Percentiles rank a stretch among this genome's conserved stretches.
These are phyloP conservation scores for Kodamaea sp. DNA, from an alignment of 1,139 yeast species.

Conservation along the genomic window DNA sequence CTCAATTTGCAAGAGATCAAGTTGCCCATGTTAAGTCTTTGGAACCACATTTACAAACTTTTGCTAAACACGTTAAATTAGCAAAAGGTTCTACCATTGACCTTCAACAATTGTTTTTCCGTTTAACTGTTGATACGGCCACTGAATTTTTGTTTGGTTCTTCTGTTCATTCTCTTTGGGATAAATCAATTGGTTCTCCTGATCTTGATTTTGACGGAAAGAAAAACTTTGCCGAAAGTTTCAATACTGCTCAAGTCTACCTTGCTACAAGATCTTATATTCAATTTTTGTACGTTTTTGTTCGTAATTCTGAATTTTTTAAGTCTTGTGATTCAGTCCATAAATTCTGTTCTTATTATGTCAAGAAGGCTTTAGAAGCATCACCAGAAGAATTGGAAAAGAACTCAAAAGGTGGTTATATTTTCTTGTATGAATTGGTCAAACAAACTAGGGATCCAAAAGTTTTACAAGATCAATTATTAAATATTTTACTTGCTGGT, in stretches of 20 bases:
- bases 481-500: constrained; percentile 53
- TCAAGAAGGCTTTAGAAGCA: constrained; percentile 17
- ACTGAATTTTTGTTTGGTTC: constrained; percentile 60
- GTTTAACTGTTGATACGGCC: constrained; percentile 54
- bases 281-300: constrained; percentile 33
- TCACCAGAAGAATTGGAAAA: constrained; percentile 31
- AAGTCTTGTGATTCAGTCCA: constrained; percentile 29
- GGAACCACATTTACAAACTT: constrained; percentile 22
- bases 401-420: constrained; percentile 37
- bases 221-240: constrained; percentile 39
- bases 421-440: constrained; percentile 49
- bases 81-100: constrained; percentile 30
- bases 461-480: constrained; percentile 49
- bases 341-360: constrained; percentile 28
- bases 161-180: constrained; percentile 40
- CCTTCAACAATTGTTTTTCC: constrained; percentile 47
- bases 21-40: constrained; percentile 25
- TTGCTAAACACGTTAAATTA: constrained; percentile 16
- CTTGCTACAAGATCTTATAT: constrained; percentile 36
- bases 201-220: constrained; percentile 26
- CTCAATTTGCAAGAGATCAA: constrained; percentile 27
- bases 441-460: constrained; percentile 48
- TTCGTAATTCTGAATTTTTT: constrained; percentile 32
- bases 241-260: constrained; percentile 37
- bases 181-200: constrained; percentile 18